Base-by-base conservation (phyloP, 169 alveolate species). In the Amoebophrya sp. region DNA sequence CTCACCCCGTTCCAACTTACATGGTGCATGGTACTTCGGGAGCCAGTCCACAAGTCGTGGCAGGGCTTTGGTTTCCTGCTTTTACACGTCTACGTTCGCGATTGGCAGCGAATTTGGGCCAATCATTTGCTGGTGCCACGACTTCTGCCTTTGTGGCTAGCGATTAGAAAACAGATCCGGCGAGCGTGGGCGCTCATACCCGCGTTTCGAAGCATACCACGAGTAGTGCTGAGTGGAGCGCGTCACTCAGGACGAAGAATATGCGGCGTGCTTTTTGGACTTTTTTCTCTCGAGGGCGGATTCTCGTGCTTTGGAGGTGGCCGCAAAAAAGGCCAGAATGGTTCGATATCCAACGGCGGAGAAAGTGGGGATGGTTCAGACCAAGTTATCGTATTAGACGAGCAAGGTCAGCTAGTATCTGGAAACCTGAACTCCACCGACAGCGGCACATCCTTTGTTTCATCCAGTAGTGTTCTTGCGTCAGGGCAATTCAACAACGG, bases 11-110 rank as follows among this genome's bases (percentile, higher is more conserved):
- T 65, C 83, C 83, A 36, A 6, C 83, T 65, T 29, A 65, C 83
- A 36, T 65, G 83, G 83, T 36, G 83, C 83, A 65, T 65, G 83
- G 83, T 65, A 6, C n/a, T 29, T 26, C 83, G 83, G 38, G 83
- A 65, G 83, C 83, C 83, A 36, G 1, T 65, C 39, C 33, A 65
- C 83, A 36, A 26, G 33, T 65, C 83, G 33, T 65, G 18, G 3
- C 83, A 65, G 83, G 83, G 83, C 36, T 65, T 65, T 18, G 83
- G 36, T 6, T 65, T 65, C n/a, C 83, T 26, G 38, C 83, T 65
- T 0, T 36, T 65, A 10, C 83, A 65, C 83, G 83, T 65, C 36
- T 65, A 65, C 26, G 83, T 26, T 29, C 83, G 83, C 83, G 83
- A 65, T 36, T 65, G 83, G 83, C 33, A 0, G 38, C 83, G 83